Evolutionary conservation across 208 protist species (phyloP), one percentile per base, ranked within the genome.

Genomic region (Leishmania mexicana): DNA sequence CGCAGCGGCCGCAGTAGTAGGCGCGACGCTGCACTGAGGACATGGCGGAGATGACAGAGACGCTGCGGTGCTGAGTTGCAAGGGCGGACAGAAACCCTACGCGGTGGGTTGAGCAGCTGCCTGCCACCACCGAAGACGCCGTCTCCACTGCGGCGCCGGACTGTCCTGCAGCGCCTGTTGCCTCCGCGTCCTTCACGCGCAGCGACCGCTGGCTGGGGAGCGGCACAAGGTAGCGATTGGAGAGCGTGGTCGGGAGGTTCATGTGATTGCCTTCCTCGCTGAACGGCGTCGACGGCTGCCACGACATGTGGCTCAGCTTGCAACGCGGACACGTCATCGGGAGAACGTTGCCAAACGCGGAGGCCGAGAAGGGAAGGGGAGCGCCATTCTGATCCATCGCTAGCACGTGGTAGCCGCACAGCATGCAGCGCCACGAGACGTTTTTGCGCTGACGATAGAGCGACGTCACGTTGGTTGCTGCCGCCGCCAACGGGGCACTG

Each of bases 261-360:
- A 88, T 84, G 75, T 97, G 92, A 79, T 95, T 87, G 51, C 93
- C 93, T 71, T 92, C 81, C 64, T 86, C 68, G 85, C 90, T 89
- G 81, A 97, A 97, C 17, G 94, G 94, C 15, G 87, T 84, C 31
- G 84, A 89, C 31, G 87, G 60, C 65, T 88, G 84, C 93, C 94
- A 97, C 58, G 81, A 87, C 10, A 88, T 95, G 90, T 97, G 94
- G 70, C 83, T 83, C 71, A 94, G 76, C 60, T 88, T 81, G 77
- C 94, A 97, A 49, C 89, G 90, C 19, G 94, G 93, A 57, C 94
- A 97, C 64, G 83, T 81, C 84, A 97, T 81, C 38, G 94, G 94
- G 35, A 97, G 79, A 54, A 88, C 76, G 47, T 90, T 82, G 45
- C 92, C 93, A 73, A 91, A 97, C 70, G 94, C 89, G 13, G 90